phyloP scores from a whole-genome alignment of 1,284 basidiomycete species.

The Tetrapyrgos nigripes region DNA sequence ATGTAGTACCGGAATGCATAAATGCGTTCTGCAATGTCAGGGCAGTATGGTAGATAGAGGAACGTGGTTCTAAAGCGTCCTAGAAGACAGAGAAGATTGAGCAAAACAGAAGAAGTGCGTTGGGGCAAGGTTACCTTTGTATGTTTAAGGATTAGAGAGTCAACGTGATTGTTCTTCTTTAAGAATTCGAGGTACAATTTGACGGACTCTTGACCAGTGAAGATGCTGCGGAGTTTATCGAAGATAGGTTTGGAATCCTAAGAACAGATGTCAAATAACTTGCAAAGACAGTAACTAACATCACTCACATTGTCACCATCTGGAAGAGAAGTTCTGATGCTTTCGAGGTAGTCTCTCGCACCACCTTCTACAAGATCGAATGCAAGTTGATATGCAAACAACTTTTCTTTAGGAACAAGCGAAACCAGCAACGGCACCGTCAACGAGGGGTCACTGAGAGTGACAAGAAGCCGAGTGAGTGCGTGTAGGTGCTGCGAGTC shows the following conservation, averaged over 20 bases:
- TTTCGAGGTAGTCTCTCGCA: constrained; percentile 89
- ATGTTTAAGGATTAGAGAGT: constrained; percentile 88
- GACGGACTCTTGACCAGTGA: constrained; percentile 89
- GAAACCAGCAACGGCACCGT: constrained; percentile 76
- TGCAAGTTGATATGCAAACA: constrained; percentile 91
- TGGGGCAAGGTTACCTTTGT: constrained; percentile 79
- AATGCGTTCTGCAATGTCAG: constrained; percentile 96
- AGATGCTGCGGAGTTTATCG: constrained; percentile 79
- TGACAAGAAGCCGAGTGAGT: constrained; percentile 88
- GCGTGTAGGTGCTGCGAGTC: constrained; percentile 78
- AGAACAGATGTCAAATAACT: constrained; percentile 19
- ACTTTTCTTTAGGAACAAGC: constrained; percentile 72
- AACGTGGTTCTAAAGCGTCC: constrained; percentile 92
- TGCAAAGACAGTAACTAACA: constrained; percentile 6
- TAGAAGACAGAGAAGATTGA: constrained; percentile 33
- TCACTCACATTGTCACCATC: constrained; percentile 65
- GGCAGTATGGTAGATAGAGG: constrained; percentile 95
- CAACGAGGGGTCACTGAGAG: constrained; percentile 79
- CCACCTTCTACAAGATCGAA: constrained; percentile 95
- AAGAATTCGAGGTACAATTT: constrained; percentile 94
- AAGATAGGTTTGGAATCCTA: constrained; percentile 68
- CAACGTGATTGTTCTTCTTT: constrained; percentile 91
- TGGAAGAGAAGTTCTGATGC: constrained; percentile 67
- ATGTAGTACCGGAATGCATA: constrained; percentile 94
- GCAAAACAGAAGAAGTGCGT: constrained; percentile 1